Percentiles rank a stretch among this genome's conserved stretches.
Conservation (phyloP, 148 eudicot genomes). For the Camellia sinensis region DNA sequence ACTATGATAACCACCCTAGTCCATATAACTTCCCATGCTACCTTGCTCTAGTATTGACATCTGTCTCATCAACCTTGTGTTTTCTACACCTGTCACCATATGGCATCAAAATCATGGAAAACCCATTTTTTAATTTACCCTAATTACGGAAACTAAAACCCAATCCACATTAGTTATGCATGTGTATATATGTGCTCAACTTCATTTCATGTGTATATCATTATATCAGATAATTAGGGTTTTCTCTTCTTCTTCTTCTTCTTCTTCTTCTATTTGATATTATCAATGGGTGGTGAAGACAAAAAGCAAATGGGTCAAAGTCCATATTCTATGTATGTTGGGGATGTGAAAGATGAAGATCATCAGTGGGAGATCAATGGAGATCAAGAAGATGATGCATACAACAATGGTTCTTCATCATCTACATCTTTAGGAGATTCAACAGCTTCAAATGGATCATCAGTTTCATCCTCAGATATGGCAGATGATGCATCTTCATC, state of each 20-base stretch:
- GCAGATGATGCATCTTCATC: conserved; percentile 69
- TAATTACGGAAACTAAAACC: conserved; percentile 2
- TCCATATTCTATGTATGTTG: conserved; percentile 22
- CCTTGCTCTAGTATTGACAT: neutral
- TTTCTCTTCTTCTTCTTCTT: no score
- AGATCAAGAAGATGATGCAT: conserved; percentile 16
- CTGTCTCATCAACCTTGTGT: neutral
- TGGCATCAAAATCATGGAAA: neutral
- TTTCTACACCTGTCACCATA: neutral
- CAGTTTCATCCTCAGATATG: conserved; percentile 41
- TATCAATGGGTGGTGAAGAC: conserved; percentile 21
- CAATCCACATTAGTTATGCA: conserved; percentile 2
- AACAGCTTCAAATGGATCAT: conserved; percentile 39
- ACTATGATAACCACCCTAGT: neutral
- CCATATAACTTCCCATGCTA: neutral
- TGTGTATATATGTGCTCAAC: conserved; percentile 20
- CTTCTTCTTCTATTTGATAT: neutral
- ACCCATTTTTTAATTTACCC: neutral
- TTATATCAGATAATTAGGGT: no score
- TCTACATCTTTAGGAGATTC: conserved; percentile 35
- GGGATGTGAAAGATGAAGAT: conserved; percentile 13
- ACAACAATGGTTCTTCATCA: conserved; percentile 15
- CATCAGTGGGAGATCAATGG: conserved; percentile 20
- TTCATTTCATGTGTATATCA: no score
- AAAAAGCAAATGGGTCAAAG: conserved; percentile 13